Base-by-base conservation (phyloP, 2,329 filamentous ascomycete species). In the Cladosporium sp. region DNA sequence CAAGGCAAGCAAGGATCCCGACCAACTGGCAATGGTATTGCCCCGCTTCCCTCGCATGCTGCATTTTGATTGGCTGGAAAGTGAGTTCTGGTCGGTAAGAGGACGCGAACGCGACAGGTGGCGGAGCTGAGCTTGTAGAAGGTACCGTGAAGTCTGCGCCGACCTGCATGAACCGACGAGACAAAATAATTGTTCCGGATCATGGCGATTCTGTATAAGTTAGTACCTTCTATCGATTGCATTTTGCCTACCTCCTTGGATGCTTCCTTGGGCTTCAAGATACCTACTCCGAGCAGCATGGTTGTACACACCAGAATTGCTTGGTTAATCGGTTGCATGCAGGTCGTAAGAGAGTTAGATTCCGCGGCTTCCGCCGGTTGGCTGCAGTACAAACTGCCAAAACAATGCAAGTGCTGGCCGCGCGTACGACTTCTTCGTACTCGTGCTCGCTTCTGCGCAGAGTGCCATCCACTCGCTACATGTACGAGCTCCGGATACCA, bases 21-120 rank as follows among this genome's bases (percentile, higher is more conserved):
- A 56, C n/a, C n/a, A n/a, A n/a, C n/a, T n/a, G n/a, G n/a, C n/a
- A n/a, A 25, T 63, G 60, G 49, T 63, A 63, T 56, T 26, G 49
- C 49, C 60, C 60, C 60, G 49, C 60, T 63, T 49, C 56, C 60
- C 16, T 56, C 49, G n/a, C 7, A n/a, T 18, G 1, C 8, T 23
- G 32, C 30, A 10, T 16, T 5, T 23, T 43, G 21, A 53, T 62
- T 62, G 59, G 59, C 51, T 54, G 51, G 7, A 30, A 3, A n/a
- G n/a, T 46, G 39, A 21, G 10, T 46, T 21, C 5, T 46, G 39
- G n/a, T 36, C 30, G 58, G 58, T 60, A 51, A 43, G 43, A 23
- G 36, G 18, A 43, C 56, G 56, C 39, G 39, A 46, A 30, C 51
- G 51, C 51, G 51, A 54, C 51, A 30, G 26, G 58, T 60, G 58